Evolutionary conservation across 768 basidiomycete species (phyloP).

Genomic region (Xerocomus brunneocitrinus): DNA sequence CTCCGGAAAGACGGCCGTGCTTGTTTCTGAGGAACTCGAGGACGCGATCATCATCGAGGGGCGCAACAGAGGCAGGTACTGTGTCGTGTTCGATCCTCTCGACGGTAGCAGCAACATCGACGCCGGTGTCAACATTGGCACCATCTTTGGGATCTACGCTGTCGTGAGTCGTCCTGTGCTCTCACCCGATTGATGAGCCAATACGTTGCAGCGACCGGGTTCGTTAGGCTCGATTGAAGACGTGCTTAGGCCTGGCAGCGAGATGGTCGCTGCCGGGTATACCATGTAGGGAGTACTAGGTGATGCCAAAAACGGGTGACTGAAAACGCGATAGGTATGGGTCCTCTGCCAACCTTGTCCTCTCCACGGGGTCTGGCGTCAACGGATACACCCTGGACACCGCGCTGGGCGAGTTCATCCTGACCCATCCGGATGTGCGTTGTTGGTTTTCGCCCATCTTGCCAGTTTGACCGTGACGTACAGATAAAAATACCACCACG

Average conservation of each 20-base stretch:
- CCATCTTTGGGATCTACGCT: conserved; percentile 96
- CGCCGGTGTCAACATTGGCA: conserved; percentile 96
- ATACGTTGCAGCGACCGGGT: conserved; percentile 52
- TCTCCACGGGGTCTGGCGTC: conserved; percentile 92
- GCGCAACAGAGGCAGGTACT: conserved; percentile 79
- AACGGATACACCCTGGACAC: conserved; percentile 98
- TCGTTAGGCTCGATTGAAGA: conserved; percentile 80
- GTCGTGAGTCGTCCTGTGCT: conserved; percentile 52
- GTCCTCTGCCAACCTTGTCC: conserved; percentile 93
- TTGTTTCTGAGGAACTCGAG: conserved; percentile 94
- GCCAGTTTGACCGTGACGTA: not conserved
- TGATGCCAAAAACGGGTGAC: not conserved
- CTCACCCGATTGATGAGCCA: not conserved
- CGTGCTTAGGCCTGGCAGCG: conserved; percentile 87
- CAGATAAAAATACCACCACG: conserved; percentile 90
- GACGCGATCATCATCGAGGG: conserved; percentile 89
- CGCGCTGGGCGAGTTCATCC: conserved; percentile 94
- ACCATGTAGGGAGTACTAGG: conserved; percentile 66
- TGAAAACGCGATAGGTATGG: conserved; percentile 57
- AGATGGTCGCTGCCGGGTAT: conserved; percentile 98
- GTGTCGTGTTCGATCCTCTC: conserved; percentile 97
- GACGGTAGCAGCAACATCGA: conserved; percentile 97
- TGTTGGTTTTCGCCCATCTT: conserved; percentile 1
- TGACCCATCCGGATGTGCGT: conserved; percentile 91
- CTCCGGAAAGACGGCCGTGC: conserved; percentile 94